Percentiles rank a stretch among this genome's conserved stretches.
phyloP scores from a whole-genome alignment of 192 early-diverging fungal genomes.

The Entomortierella lignicola region DNA sequence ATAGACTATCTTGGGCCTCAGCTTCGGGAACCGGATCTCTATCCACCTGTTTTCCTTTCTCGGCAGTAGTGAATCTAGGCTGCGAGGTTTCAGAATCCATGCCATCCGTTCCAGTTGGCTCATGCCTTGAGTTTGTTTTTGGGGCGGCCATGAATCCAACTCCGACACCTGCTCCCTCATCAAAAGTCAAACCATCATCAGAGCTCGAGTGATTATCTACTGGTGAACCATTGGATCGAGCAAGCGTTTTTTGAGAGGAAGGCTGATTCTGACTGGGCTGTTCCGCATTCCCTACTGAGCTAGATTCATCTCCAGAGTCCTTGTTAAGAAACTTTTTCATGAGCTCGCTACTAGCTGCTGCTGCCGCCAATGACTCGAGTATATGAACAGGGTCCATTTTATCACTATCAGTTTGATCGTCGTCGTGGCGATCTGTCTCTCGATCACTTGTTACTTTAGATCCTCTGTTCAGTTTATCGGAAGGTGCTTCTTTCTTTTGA shows the following conservation, averaged over 20 bases:
- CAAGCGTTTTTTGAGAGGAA: not conserved
- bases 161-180: constrained; percentile 17
- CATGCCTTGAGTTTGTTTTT: not conserved
- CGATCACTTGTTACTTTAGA: not conserved
- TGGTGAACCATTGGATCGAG: not conserved
- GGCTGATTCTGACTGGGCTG: not conserved
- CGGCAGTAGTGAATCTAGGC: not conserved
- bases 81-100: not conserved
- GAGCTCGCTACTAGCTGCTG: constrained; percentile 7
- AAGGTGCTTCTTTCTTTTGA: not conserved
- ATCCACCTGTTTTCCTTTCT: constrained; percentile 10
- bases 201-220: not conserved
- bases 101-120: not conserved
- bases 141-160: not conserved
- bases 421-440: not conserved
- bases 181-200: constrained; percentile 14
- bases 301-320: constrained; percentile 19
- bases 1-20: not conserved
- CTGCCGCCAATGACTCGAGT: not conserved
- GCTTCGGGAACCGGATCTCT: not conserved
- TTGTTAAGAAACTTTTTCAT: constrained; percentile 1
- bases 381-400: constrained; percentile 1
- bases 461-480: not conserved
- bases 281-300: not conserved
- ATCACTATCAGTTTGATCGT: not conserved